phyloP scores from a whole-genome alignment of 129 eudicot genomes.

The Calendula officinalis region DNA sequence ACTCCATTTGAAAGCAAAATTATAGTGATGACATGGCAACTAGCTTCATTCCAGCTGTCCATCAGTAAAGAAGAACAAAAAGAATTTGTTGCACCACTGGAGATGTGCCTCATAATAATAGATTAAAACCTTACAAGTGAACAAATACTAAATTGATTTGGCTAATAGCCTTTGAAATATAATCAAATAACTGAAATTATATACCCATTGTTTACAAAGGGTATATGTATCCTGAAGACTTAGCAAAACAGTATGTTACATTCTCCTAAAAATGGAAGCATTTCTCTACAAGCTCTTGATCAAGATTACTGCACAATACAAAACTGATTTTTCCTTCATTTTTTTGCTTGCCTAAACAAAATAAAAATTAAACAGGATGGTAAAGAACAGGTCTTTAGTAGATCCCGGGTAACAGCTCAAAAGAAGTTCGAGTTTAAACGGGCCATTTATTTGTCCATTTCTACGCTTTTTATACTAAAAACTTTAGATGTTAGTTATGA shows the following conservation, averaged over 20 bases:
- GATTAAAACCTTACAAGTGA: no score
- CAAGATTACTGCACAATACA: slow-evolving; percentile 1
- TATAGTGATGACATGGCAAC: no score
- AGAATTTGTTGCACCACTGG: no score
- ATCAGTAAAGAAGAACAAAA: no score
- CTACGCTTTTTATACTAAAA: neutral
- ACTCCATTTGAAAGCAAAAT: no score
- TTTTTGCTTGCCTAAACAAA: slow-evolving; percentile 16
- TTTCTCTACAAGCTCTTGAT: neutral
- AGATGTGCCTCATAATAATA: no score
- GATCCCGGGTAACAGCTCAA: no score
- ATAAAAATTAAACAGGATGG: neutral
- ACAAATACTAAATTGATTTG: no score
- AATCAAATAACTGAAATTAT: slow-evolving; percentile 13
- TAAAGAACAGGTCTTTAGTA: no score
- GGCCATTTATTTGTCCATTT: neutral
- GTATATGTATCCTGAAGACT: neutral
- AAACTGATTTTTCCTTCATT: neutral
- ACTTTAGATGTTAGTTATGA: neutral
- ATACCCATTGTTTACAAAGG: slow-evolving; percentile 16
- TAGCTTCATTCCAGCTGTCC: no score
- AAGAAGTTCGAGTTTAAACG: neutral
- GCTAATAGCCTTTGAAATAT: neutral
- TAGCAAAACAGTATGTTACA: slow-evolving; percentile 19
- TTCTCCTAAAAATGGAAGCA: neutral